phyloP scores from a whole-genome alignment of 1,284 basidiomycete species.

The Lentinula novae-zelandiae region DNA sequence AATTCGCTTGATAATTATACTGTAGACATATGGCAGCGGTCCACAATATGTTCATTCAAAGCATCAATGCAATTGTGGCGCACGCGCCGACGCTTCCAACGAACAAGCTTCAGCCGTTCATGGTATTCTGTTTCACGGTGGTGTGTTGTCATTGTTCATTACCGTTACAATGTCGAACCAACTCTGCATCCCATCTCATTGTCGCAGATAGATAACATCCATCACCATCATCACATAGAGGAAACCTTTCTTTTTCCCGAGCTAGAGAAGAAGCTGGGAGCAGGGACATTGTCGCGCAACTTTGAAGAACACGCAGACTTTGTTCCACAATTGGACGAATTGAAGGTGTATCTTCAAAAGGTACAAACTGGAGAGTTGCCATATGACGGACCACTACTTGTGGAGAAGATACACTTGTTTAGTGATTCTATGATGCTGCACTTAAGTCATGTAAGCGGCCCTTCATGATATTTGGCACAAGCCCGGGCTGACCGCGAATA shows the following conservation, averaged over 20 bases:
- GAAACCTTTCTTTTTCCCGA: constrained; percentile 21
- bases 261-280: constrained; percentile 22
- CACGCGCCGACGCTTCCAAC: constrained; percentile 14
- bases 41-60: too few species aligned
- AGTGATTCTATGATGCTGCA: constrained; percentile 21
- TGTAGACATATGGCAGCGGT: too few species aligned
- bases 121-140: constrained; percentile 18
- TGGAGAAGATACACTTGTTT: constrained; percentile 20
- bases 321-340: constrained; percentile 20
- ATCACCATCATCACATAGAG: constrained; percentile 23
- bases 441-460: constrained; percentile 17
- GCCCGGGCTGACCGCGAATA: neutral
- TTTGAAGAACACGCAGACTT: constrained; percentile 19
- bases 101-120: constrained; percentile 21
- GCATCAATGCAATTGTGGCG: too few species aligned
- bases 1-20: too few species aligned
- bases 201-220: constrained; percentile 13
- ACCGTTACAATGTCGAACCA: too few species aligned
- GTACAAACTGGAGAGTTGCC: too few species aligned
- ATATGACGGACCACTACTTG: too few species aligned
- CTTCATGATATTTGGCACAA: neutral
- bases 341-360: constrained; percentile 7
- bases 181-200: too few species aligned
- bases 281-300: constrained; percentile 17
- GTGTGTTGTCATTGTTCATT: too few species aligned